Percentiles rank a stretch among this genome's conserved stretches.
Evolutionary conservation across 2,329 filamentous ascomycete genomes (phyloP).

Genomic region (Xylariaceae sp.): DNA sequence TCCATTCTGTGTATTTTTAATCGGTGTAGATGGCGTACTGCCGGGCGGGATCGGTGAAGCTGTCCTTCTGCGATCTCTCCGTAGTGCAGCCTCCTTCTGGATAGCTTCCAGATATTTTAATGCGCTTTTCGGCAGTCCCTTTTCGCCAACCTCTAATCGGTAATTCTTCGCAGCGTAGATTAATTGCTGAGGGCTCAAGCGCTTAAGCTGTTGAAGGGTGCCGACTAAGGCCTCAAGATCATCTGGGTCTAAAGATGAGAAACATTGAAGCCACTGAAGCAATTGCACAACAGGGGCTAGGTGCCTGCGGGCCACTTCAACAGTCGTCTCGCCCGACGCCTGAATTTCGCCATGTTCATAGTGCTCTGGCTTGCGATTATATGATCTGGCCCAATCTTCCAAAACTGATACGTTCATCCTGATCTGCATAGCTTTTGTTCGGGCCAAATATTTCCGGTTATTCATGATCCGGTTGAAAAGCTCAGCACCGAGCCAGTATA

Average conservation of each 20-base stretch:
- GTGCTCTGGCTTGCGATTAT: slow-evolving; percentile 92
- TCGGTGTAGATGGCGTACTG: slow-evolving; percentile 35
- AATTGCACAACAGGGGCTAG: slow-evolving; percentile 88
- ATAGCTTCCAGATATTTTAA: slow-evolving; percentile 80
- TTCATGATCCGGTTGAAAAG: slow-evolving; percentile 98
- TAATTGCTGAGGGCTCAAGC: slow-evolving; percentile 80
- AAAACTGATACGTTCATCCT: slow-evolving; percentile 96
- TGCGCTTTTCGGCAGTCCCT: slow-evolving; percentile 80
- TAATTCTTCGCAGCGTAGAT: slow-evolving; percentile 92
- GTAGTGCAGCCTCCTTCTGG: slow-evolving; percentile 66
- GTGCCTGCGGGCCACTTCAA: slow-evolving; percentile 79
- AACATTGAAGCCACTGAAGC: slow-evolving; percentile 95
- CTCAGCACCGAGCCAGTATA: slow-evolving; percentile 95
- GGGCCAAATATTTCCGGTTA: slow-evolving; percentile 86
- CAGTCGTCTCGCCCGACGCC: slow-evolving; percentile 78
- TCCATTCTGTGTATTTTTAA: slow-evolving; percentile 37
- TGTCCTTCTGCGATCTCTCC: slow-evolving; percentile 52
- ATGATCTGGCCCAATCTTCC: slow-evolving; percentile 92
- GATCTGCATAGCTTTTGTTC: slow-evolving; percentile 99
- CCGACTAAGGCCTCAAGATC: slow-evolving; percentile 84
- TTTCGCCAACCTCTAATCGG: slow-evolving; percentile 91
- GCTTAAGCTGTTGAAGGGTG: slow-evolving; percentile 83
- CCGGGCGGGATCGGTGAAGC: slow-evolving; percentile 38
- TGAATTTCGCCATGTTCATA: slow-evolving; percentile 89
- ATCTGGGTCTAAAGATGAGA: slow-evolving; percentile 82